Conservation (phyloP, 306 rosid species). For the Quillaja saponaria region DNA sequence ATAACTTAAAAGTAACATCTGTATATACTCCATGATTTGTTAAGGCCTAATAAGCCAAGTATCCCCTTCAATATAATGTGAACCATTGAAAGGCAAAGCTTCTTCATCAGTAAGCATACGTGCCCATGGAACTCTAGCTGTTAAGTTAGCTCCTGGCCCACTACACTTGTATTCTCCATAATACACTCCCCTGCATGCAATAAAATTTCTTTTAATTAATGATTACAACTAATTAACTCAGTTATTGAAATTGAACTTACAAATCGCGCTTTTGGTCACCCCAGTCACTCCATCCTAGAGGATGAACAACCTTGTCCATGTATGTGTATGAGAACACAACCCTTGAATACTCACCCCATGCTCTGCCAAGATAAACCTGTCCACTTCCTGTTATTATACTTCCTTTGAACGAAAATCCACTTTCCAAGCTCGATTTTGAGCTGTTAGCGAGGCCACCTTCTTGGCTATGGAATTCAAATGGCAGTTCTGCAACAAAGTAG, state of each 20-base stretch:
- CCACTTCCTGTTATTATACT: conserved; percentile 57
- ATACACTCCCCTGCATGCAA: conserved; percentile 47
- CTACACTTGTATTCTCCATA: conserved; percentile 81
- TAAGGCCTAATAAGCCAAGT: conserved; percentile 57
- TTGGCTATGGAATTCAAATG: conserved; percentile 50
- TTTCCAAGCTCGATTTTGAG: conserved; percentile 64
- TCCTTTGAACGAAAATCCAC: conserved; percentile 75
- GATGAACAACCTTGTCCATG: conserved; percentile 58
- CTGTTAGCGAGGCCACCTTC: conserved; percentile 66
- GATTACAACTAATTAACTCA: background rate
- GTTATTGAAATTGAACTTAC: conserved; percentile 35
- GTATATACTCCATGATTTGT: too few species aligned
- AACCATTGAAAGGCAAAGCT: conserved; percentile 59
- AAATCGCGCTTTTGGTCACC: conserved; percentile 53
- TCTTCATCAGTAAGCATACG: conserved; percentile 55
- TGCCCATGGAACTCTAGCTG: conserved; percentile 64
- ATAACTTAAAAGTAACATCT: too few species aligned
- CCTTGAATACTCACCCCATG: conserved; percentile 79
- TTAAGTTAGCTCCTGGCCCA: conserved; percentile 69
- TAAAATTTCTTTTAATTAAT: background rate
- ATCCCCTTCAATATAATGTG: conserved; percentile 55
- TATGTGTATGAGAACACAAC: conserved; percentile 72
- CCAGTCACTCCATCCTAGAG: conserved; percentile 82
- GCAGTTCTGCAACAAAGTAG: conserved; percentile 47
- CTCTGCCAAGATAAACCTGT: conserved; percentile 67